These are phyloP conservation scores for Claviceps paspali DNA, from an alignment of 2,329 filamentous ascomycete species.

Conservation along the genomic window DNA sequence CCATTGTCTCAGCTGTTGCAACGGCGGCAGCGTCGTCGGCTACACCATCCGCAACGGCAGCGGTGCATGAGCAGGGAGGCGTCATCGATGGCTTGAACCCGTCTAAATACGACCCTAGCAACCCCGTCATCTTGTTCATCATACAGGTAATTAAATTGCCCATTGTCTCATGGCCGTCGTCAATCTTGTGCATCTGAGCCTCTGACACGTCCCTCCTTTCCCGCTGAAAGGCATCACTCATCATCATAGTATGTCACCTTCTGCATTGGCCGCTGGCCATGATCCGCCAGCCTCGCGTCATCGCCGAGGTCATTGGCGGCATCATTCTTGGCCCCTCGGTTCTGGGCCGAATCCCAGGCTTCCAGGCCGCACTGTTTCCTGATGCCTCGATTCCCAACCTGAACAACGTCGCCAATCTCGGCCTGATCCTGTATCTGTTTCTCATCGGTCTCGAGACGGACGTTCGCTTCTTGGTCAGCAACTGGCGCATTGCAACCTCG, in stretches of 20 bases:
- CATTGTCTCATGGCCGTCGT: too few species aligned
- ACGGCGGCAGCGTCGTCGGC: slow-evolving; percentile 13
- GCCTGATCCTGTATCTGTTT: slow-evolving; percentile 73
- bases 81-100: slow-evolving; percentile 59
- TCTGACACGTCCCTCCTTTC: background rate
- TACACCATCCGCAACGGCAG: slow-evolving; percentile 16
- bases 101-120: slow-evolving; percentile 49
- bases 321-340: slow-evolving; percentile 77
- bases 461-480: slow-evolving; percentile 57
- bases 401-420: slow-evolving; percentile 66
- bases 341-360: slow-evolving; percentile 72
- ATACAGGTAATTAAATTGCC: slow-evolving; percentile 46
- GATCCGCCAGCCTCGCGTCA: slow-evolving; percentile 66
- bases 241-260: slow-evolving; percentile 31
- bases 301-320: slow-evolving; percentile 73
- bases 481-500: slow-evolving; percentile 65
- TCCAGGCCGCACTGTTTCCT: slow-evolving; percentile 64
- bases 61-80: slow-evolving; percentile 33
- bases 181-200: background rate
- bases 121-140: slow-evolving; percentile 63
- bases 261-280: slow-evolving; percentile 64
- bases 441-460: slow-evolving; percentile 81
- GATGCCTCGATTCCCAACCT: slow-evolving; percentile 57
- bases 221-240: slow-evolving; percentile 23
- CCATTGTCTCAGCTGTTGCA: slow-evolving; percentile 9